phyloP scores from a whole-genome alignment of 2,329 filamentous ascomycete species.

The Dendrostoma leiphaemia region DNA sequence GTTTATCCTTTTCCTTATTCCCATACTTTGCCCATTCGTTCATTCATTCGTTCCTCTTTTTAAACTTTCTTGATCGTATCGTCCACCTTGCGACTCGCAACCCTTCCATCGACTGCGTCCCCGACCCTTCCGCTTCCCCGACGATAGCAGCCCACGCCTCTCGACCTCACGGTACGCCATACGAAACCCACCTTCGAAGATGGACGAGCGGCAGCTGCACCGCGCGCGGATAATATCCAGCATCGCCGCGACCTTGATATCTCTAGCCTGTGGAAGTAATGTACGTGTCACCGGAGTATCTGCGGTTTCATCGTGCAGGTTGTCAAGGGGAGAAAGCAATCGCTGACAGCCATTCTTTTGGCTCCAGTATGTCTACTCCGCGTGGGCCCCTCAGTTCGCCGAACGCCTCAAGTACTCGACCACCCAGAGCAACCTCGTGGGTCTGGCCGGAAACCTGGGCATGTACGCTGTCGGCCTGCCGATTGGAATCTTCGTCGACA shows the following conservation, averaged over 20 bases:
- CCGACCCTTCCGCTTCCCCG: too few species aligned
- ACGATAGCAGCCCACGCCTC: too few species aligned
- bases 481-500: slow-evolving; percentile 83
- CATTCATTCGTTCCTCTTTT: not conserved
- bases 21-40: not conserved
- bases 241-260: slow-evolving; percentile 78
- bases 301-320: not conserved
- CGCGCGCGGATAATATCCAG: slow-evolving; percentile 77
- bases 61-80: not conserved
- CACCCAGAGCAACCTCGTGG: slow-evolving; percentile 92
- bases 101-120: not conserved
- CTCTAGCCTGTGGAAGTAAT: slow-evolving; percentile 90
- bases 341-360: slow-evolving; percentile 15
- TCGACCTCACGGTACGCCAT: too few species aligned
- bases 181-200: slow-evolving; percentile 33
- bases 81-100: slow-evolving; percentile 3
- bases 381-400: slow-evolving; percentile 95
- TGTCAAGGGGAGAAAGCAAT: not conserved
- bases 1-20: not conserved
- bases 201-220: slow-evolving; percentile 49
- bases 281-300: slow-evolving; percentile 46
- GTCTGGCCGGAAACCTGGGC: slow-evolving; percentile 79
- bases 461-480: slow-evolving; percentile 94
- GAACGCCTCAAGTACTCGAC: slow-evolving; percentile 81
- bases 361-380: slow-evolving; percentile 92